These are phyloP conservation scores for Begonia peltatifolia DNA, from an alignment of 306 rosid species.

Conservation along the genomic window DNA sequence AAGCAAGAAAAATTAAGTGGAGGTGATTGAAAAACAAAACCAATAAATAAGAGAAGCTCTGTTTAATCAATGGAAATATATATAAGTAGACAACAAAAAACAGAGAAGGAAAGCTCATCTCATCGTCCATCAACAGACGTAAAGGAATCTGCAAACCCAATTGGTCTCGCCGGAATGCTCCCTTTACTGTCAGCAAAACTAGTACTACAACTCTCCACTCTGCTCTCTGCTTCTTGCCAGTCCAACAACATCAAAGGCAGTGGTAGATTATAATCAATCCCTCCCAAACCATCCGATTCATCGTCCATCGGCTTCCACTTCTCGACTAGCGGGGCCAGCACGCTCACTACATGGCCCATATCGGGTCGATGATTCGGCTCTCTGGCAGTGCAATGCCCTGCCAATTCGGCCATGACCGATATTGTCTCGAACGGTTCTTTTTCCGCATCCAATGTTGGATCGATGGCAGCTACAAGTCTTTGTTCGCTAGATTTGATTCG, in stretches of 20 bases:
- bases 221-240: slow-evolving; percentile 60
- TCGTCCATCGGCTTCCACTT: slow-evolving; percentile 56
- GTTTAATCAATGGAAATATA: too few relatives aligned
- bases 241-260: slow-evolving; percentile 56
- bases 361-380: slow-evolving; percentile 72
- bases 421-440: slow-evolving; percentile 27
- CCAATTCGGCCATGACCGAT: slow-evolving; percentile 42
- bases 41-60: too few relatives aligned
- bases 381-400: slow-evolving; percentile 76
- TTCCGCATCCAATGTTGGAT: slow-evolving; percentile 31
- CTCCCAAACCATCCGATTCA: slow-evolving; percentile 25
- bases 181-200: slow-evolving; percentile 43
- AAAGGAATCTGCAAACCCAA: slow-evolving; percentile 62
- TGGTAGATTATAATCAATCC: slow-evolving; percentile 37
- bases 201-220: slow-evolving; percentile 18
- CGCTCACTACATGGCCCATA: slow-evolving; percentile 69
- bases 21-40: too few relatives aligned
- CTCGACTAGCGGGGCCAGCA: slow-evolving; percentile 36
- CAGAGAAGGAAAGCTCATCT: background rate
- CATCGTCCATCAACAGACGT: slow-evolving; percentile 56
- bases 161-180: slow-evolving; percentile 53
- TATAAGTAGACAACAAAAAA: too few relatives aligned
- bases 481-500: slow-evolving; percentile 43
- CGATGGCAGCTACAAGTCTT: slow-evolving; percentile 47
- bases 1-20: too few relatives aligned